A percentile compares a stretch with the other conserved stretches of the same genome.
Conservation (phyloP, 2,329 filamentous ascomycete species). For the Pseudogymnoascus sp. region DNA sequence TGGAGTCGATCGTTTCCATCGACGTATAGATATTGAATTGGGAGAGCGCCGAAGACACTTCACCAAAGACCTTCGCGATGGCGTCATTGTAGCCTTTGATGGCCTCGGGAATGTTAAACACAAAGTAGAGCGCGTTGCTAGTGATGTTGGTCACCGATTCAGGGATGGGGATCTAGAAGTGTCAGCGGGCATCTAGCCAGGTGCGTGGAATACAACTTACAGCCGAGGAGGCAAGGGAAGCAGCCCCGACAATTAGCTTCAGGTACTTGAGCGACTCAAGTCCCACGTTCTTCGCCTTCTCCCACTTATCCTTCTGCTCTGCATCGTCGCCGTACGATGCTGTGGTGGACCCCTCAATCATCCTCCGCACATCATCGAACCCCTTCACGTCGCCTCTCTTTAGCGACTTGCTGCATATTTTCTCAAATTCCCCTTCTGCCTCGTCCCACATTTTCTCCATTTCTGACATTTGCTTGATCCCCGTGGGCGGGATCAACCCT, state of each 20-base stretch:
- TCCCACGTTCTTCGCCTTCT: slow-evolving; percentile 22
- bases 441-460: background rate
- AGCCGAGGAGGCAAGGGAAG: slow-evolving; percentile 19
- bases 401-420: slow-evolving; percentile 22
- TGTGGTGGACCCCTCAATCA: slow-evolving; percentile 18
- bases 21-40: background rate
- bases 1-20: background rate
- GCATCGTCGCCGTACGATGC: slow-evolving; percentile 10
- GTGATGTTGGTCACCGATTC: background rate
- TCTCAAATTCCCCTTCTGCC: slow-evolving; percentile 13
- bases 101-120: background rate
- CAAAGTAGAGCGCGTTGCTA: background rate
- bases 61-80: background rate
- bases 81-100: background rate
- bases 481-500: background rate
- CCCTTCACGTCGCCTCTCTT: slow-evolving; percentile 20
- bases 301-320: slow-evolving; percentile 18
- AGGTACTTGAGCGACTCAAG: slow-evolving; percentile 23
- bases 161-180: background rate
- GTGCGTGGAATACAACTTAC: slow-evolving; percentile 15
- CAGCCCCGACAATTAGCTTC: slow-evolving; percentile 22
- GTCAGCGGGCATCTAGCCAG: background rate
- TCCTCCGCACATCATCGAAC: slow-evolving; percentile 21
- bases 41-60: background rate
- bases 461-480: background rate